Conservation (phyloP, 2,329 filamentous ascomycete species). For the Neobulgaria alba region DNA sequence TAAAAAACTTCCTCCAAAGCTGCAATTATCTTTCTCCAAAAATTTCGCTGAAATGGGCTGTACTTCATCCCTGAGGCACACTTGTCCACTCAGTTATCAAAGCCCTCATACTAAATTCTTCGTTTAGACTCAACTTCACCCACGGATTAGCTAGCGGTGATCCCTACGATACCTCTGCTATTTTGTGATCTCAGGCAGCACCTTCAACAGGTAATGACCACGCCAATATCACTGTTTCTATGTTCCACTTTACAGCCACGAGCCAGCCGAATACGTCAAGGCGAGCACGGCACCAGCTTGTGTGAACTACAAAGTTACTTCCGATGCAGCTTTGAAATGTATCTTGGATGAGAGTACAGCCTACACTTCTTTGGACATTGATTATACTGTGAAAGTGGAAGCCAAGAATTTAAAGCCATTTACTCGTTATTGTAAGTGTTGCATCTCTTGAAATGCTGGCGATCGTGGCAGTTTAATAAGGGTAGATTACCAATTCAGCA, state of each 20-base stretch:
- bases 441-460: background rate
- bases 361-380: constrained; percentile 65
- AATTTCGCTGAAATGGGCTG: too few relatives aligned
- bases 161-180: constrained; percentile 49
- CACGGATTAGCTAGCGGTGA: constrained; percentile 48
- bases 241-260: constrained; percentile 38
- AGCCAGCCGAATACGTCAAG: constrained; percentile 39
- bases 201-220: constrained; percentile 37
- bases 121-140: constrained; percentile 59
- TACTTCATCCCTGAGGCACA: too few relatives aligned
- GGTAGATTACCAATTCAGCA: constrained; percentile 54
- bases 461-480: too few relatives aligned
- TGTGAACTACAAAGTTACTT: constrained; percentile 54
- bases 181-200: constrained; percentile 41
- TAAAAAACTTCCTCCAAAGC: too few relatives aligned
- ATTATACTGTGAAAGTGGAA: constrained; percentile 59
- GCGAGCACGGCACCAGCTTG: constrained; percentile 55
- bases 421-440: constrained; percentile 45
- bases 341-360: constrained; percentile 49
- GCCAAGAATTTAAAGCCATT: constrained; percentile 53
- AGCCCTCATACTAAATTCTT: too few relatives aligned
- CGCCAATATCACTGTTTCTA: constrained; percentile 36
- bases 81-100: too few relatives aligned
- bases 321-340: constrained; percentile 35
- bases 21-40: too few relatives aligned